phyloP scores from a whole-genome alignment of 208 protist species.

The Acanthamoeba rhysodes region DNA sequence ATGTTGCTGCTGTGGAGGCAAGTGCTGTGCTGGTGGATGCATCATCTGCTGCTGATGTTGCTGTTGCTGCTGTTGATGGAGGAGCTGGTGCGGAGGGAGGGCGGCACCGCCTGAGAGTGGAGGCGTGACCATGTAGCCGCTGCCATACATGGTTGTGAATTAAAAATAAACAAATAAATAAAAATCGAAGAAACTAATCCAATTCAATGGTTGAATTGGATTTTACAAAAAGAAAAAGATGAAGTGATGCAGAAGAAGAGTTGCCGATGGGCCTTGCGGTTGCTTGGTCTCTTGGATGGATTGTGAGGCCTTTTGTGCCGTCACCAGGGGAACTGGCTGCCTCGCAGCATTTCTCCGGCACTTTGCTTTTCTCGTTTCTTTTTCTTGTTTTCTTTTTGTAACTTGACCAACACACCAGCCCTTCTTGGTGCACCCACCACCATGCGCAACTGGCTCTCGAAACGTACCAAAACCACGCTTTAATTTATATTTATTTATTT shows the following conservation, averaged over 20 bases:
- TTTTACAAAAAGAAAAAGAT: too few species aligned
- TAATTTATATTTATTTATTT: neutral
- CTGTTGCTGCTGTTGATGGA: neutral
- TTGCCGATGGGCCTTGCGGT: too few species aligned
- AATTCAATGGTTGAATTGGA: neutral
- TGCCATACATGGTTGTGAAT: neutral
- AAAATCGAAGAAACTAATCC: neutral
- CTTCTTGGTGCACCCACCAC: neutral
- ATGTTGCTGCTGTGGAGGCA: neutral
- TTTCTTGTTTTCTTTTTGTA: neutral
- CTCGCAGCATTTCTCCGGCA: too few species aligned
- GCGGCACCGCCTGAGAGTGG: neutral
- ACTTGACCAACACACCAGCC: neutral
- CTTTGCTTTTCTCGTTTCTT: too few species aligned
- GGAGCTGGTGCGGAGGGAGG: neutral
- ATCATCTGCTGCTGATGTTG: neutral
- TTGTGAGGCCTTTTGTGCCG: neutral
- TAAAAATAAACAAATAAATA: neutral
- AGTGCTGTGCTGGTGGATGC: neutral
- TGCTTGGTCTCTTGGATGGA: too few species aligned
- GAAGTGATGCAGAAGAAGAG: too few species aligned
- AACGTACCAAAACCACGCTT: neutral
- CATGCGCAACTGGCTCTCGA: slow-evolving; percentile 28
- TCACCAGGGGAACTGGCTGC: too few species aligned
- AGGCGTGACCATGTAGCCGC: neutral